These are phyloP conservation scores for Myriosclerotinia duriaeana DNA, from an alignment of 2,329 filamentous ascomycete genomes.

Conservation along the genomic window DNA sequence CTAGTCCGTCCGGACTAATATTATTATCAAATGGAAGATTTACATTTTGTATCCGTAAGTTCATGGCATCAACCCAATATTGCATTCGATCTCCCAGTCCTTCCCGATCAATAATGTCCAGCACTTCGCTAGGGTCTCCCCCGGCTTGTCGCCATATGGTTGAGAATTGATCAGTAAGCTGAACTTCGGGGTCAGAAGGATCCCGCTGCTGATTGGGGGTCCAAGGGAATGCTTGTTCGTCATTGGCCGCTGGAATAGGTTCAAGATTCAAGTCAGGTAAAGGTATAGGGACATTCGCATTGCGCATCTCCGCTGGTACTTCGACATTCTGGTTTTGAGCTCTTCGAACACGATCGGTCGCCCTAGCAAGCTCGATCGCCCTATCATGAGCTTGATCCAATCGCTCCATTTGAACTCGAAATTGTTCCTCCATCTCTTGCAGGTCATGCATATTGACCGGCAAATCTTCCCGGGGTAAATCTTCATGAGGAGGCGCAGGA, in stretches of 20 bases:
- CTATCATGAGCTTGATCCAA: constrained; percentile 13
- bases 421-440: constrained; percentile 18
- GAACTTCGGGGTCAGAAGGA: constrained; percentile 31
- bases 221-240: neutral
- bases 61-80: constrained; percentile 54
- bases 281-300: neutral
- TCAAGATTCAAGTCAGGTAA: neutral
- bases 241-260: neutral
- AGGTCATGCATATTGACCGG: constrained; percentile 17
- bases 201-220: constrained; percentile 25
- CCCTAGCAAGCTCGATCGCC: neutral
- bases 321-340: neutral
- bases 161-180: constrained; percentile 47
- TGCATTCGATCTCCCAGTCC: constrained; percentile 57
- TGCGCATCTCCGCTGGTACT: neutral
- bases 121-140: constrained; percentile 58
- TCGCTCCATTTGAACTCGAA: constrained; percentile 25
- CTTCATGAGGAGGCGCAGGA: constrained; percentile 37
- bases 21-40: neutral
- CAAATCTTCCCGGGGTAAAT: constrained; percentile 25
- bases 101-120: constrained; percentile 62
- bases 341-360: constrained; percentile 23
- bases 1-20: neutral
- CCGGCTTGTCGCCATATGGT: constrained; percentile 59
- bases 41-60: neutral